These are phyloP conservation scores for Phytopythium boreale DNA, from an alignment of 352 stramenopile species.

Conservation along the genomic window DNA sequence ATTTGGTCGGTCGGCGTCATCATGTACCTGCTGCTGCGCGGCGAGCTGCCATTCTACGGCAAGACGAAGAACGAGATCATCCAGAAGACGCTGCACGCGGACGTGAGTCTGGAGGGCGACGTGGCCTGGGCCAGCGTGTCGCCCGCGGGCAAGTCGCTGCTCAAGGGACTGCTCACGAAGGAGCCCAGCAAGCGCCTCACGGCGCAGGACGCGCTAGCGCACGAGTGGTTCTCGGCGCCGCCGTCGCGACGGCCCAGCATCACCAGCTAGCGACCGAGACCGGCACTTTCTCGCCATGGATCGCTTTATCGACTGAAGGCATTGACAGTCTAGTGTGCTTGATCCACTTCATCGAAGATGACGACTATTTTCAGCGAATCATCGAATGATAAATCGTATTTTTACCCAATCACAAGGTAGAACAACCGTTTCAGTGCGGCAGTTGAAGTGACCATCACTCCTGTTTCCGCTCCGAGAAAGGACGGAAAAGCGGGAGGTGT, in stretches of 20 bases:
- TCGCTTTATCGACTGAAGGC: background rate
- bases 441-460: conserved; percentile 2
- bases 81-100: conserved; percentile 86
- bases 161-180: conserved; percentile 85
- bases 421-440: background rate
- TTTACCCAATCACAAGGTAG: background rate
- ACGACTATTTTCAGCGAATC: background rate
- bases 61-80: conserved; percentile 92
- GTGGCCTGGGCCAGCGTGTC: conserved; percentile 56
- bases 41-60: conserved; percentile 89
- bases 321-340: too few species aligned
- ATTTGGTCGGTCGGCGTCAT: conserved; percentile 93
- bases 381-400: background rate
- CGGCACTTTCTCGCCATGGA: background rate
- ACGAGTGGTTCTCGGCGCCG: conserved; percentile 70
- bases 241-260: background rate
- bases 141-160: conserved; percentile 48
- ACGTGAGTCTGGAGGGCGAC: conserved; percentile 80
- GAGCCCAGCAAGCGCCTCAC: conserved; percentile 75
- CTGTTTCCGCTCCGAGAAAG: background rate
- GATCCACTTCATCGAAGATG: too few species aligned
- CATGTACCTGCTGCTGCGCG: conserved; percentile 89
- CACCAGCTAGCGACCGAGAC: background rate
- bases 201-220: conserved; percentile 69
- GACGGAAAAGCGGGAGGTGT: background rate